These are phyloP conservation scores for Rhynchosporium secalis DNA, from an alignment of 2,329 filamentous ascomycete species.

Conservation along the genomic window DNA sequence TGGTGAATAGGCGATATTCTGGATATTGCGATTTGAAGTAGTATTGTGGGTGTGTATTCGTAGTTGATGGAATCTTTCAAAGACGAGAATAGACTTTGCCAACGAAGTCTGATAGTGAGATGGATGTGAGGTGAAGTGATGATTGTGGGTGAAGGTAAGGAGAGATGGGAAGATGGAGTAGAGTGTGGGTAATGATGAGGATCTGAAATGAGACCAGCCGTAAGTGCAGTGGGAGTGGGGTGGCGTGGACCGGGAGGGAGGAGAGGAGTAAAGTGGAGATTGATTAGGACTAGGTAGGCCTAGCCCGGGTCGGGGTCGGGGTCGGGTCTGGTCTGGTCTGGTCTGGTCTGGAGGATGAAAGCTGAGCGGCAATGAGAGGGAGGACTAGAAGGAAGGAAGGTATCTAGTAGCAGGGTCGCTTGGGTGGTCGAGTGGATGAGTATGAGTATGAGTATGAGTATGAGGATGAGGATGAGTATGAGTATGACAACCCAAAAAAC, in stretches of 20 bases:
- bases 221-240: too few relatives aligned
- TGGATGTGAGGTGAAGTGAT: not conserved
- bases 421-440: too few relatives aligned
- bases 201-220: too few relatives aligned
- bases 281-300: not conserved
- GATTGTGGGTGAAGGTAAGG: not conserved
- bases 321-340: too few relatives aligned
- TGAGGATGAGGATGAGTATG: too few relatives aligned
- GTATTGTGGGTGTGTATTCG: conserved; percentile 25
- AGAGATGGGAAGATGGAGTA: not conserved
- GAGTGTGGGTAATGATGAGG: not conserved
- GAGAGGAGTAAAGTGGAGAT: not conserved
- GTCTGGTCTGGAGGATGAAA: too few relatives aligned
- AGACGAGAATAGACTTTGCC: conserved; percentile 51
- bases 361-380: too few relatives aligned
- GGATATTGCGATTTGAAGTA: conserved; percentile 22
- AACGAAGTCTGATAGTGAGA: conserved; percentile 50
- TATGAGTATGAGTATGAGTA: too few relatives aligned
- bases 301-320: not conserved
- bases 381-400: too few relatives aligned
- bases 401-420: too few relatives aligned
- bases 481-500: too few relatives aligned
- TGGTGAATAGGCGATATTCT: conserved; percentile 17
- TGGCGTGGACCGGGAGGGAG: not conserved
- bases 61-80: conserved; percentile 33